These are phyloP conservation scores for Adiantum capillusveneris DNA, from an alignment of 75 land plant genomes.

Conservation along the genomic window DNA sequence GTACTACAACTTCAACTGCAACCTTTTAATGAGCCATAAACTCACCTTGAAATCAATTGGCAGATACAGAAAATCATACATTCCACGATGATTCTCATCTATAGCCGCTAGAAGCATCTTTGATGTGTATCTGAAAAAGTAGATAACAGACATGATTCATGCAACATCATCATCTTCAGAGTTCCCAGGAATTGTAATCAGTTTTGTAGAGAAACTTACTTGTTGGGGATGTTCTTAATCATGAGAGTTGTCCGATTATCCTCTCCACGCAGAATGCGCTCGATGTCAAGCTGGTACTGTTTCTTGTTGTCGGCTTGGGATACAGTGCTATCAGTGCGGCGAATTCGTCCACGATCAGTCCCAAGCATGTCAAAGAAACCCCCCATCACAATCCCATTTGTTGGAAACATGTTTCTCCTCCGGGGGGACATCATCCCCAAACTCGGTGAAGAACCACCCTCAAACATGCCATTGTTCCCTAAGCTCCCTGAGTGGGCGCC, in stretches of 20 bases:
- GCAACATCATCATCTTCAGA: too few relatives aligned
- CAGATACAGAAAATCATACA: slow-evolving; percentile 92
- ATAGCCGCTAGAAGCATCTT: slow-evolving; percentile 95
- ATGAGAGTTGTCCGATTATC: slow-evolving; percentile 90
- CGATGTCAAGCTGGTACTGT: slow-evolving; percentile 91
- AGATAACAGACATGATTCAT: background rate
- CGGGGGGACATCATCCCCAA: slow-evolving; percentile 53
- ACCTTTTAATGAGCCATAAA: too few relatives aligned
- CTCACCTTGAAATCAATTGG: slow-evolving; percentile 99
- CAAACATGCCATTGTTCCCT: slow-evolving; percentile 36
- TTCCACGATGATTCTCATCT: slow-evolving; percentile 90
- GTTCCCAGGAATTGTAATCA: too few relatives aligned
- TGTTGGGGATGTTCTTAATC: slow-evolving; percentile 99
- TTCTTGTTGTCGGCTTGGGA: slow-evolving; percentile 77
- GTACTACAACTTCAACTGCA: too few relatives aligned
- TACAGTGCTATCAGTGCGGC: slow-evolving; percentile 52
- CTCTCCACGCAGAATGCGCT: slow-evolving; percentile 75
- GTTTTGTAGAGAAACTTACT: slow-evolving; percentile 33
- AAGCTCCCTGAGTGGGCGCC: slow-evolving; percentile 31
- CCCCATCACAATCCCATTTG: slow-evolving; percentile 19
- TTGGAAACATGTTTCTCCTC: slow-evolving; percentile 34
- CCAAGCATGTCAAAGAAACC: slow-evolving; percentile 1
- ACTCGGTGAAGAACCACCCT: slow-evolving; percentile 51
- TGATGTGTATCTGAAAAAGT: slow-evolving; percentile 72
- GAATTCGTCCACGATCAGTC: slow-evolving; percentile 51